phyloP scores from a whole-genome alignment of 192 early-diverging fungal genomes.

The Linderina pennispora region DNA sequence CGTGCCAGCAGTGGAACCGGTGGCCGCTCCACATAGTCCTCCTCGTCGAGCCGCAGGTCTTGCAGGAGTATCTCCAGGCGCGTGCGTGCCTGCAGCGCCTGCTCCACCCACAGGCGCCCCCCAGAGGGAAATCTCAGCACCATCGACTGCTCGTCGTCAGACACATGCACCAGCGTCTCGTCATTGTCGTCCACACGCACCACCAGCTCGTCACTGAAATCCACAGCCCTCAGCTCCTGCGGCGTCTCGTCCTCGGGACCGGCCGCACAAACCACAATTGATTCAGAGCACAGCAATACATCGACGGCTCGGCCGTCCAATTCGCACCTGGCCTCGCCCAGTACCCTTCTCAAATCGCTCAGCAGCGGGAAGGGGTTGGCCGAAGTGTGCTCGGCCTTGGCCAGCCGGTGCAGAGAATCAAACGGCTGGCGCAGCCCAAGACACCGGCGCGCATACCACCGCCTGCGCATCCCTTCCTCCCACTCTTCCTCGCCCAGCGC shows the following conservation, averaged over 20 bases:
- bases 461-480: constrained; percentile 33
- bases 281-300: constrained; percentile 34
- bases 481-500: constrained; percentile 13
- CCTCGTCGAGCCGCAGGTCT: constrained; percentile 44
- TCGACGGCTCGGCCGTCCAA: background rate
- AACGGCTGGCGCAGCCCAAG: constrained; percentile 33
- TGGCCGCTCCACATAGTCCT: constrained; percentile 39
- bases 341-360: constrained; percentile 32
- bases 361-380: constrained; percentile 24
- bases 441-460: constrained; percentile 38
- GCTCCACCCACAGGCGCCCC: constrained; percentile 24
- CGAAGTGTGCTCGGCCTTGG: constrained; percentile 25
- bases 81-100: constrained; percentile 11
- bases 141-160: constrained; percentile 6
- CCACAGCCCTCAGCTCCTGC: constrained; percentile 27
- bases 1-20: constrained; percentile 23
- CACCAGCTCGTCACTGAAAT: constrained; percentile 20
- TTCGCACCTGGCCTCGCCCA: constrained; percentile 11
- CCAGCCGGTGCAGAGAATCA: constrained; percentile 30
- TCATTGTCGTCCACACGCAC: constrained; percentile 8
- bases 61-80: constrained; percentile 16
- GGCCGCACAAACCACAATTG: constrained; percentile 19
- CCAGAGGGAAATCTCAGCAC: constrained; percentile 11
- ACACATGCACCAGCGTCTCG: constrained; percentile 4
- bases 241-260: background rate